Evolutionary conservation across 768 basidiomycete genomes (phyloP).

Genomic region (Pleurotus platypus): DNA sequence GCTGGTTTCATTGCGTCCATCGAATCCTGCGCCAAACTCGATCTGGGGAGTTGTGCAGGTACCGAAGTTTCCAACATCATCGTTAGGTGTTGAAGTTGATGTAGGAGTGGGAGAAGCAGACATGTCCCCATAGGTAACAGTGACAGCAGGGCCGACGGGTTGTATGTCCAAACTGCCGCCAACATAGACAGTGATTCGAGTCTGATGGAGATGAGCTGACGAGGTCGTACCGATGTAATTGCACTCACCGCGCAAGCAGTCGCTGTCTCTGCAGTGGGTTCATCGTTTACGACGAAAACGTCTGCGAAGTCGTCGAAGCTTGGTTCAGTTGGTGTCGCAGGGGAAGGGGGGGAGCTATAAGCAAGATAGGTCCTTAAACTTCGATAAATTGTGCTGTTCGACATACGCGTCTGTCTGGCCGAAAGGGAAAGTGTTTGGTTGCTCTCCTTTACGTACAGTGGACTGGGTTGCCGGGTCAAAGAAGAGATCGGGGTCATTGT

Average conservation of each 20-base stretch:
- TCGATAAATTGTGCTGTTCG: not conserved
- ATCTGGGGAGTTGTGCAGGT: constrained; percentile 55
- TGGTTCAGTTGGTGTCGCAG: constrained; percentile 10
- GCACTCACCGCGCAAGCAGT: constrained; percentile 18
- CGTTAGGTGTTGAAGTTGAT: constrained; percentile 14
- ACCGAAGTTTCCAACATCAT: constrained; percentile 43
- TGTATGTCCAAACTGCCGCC: constrained; percentile 16
- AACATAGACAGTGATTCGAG: constrained; percentile 32
- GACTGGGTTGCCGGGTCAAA: constrained; percentile 39
- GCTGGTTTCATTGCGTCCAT: constrained; percentile 53
- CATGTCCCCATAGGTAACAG: constrained; percentile 23
- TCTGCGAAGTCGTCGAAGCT: not conserved
- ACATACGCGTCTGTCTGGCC: constrained; percentile 23
- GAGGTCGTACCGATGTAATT: not conserved
- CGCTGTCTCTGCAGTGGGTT: not conserved
- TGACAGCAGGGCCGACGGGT: constrained; percentile 22
- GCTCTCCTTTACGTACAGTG: constrained; percentile 42
- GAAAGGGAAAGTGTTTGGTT: constrained; percentile 47
- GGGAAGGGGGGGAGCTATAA: not conserved
- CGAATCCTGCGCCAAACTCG: constrained; percentile 55
- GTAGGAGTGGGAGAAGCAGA: constrained; percentile 18
- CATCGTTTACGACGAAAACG: constrained; percentile 5
- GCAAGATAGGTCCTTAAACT: no score
- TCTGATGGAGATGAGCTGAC: constrained; percentile 11
- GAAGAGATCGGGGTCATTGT: constrained; percentile 48